A percentile compares a stretch with the other conserved stretches of the same genome.
Conservation (phyloP, 169 alveolate species). For the Perkinsus chesapeaki region DNA sequence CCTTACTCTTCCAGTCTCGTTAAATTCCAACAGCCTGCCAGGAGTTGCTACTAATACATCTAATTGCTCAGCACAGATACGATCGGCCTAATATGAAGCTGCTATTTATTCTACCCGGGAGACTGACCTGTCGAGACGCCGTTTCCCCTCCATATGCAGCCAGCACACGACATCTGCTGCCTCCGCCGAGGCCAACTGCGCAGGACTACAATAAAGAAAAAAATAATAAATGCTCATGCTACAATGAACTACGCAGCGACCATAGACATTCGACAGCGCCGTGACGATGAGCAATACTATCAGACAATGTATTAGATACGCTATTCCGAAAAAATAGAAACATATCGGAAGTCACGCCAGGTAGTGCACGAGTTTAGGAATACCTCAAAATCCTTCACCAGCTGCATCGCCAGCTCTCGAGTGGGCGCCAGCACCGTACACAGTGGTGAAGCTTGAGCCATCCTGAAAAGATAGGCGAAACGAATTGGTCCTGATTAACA, state of each 20-base stretch:
- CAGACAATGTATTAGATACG: too few species aligned
- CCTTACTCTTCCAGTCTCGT: slow-evolving; percentile 36
- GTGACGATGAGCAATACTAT: too few species aligned
- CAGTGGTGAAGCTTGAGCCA: not conserved
- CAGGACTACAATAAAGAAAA: not conserved
- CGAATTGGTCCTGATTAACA: too few species aligned
- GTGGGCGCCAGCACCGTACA: not conserved
- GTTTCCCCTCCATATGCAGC: not conserved
- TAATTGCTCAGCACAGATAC: not conserved
- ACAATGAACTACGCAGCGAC: too few species aligned
- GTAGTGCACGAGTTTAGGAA: not conserved
- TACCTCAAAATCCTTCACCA: not conserved
- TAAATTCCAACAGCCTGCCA: slow-evolving; percentile 67
- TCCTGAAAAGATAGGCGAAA: not conserved
- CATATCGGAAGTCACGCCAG: not conserved
- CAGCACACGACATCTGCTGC: not conserved
- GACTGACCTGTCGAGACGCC: not conserved
- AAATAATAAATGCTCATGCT: too few species aligned
- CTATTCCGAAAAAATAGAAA: too few species aligned
- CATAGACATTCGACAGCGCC: too few species aligned
- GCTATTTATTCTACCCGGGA: not conserved
- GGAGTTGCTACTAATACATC: slow-evolving; percentile 76
- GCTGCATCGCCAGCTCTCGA: not conserved
- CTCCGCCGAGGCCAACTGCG: not conserved
- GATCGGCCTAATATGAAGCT: not conserved